Conservation (phyloP, 768 basidiomycete species). For the Mycena galopus region DNA sequence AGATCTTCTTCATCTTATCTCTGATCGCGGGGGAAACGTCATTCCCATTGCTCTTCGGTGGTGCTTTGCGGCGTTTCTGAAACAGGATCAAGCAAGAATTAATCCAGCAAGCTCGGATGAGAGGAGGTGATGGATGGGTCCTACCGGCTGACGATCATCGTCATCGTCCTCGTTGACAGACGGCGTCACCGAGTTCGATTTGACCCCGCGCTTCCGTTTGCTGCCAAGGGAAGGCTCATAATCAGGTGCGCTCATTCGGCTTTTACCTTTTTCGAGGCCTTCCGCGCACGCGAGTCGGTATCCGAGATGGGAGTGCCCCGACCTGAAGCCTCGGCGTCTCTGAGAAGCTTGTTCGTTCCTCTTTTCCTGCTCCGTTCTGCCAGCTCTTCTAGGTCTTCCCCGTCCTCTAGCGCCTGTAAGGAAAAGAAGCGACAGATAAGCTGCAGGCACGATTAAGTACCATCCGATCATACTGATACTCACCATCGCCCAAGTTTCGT, state of each 20-base stretch:
- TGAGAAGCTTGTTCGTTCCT: slow-evolving; percentile 66
- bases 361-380: slow-evolving; percentile 74
- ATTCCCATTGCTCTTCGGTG: slow-evolving; percentile 53
- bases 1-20: slow-evolving; percentile 88
- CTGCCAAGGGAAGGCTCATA: slow-evolving; percentile 63
- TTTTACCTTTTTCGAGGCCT: slow-evolving; percentile 76
- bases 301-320: slow-evolving; percentile 77
- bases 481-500: slow-evolving; percentile 94
- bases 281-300: slow-evolving; percentile 69
- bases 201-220: slow-evolving; percentile 84
- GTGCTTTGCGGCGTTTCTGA: slow-evolving; percentile 91
- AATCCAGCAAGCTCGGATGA: slow-evolving; percentile 13
- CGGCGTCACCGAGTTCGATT: slow-evolving; percentile 83
- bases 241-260: slow-evolving; percentile 55
- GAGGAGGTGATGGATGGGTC: slow-evolving; percentile 42
- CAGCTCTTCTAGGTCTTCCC: slow-evolving; percentile 83
- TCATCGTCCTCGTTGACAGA: slow-evolving; percentile 86
- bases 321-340: slow-evolving; percentile 64
- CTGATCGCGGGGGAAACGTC: slow-evolving; percentile 71
- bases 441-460: slow-evolving; percentile 9
- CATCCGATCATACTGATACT: slow-evolving; percentile 29
- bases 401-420: slow-evolving; percentile 81
- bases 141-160: slow-evolving; percentile 76
- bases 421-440: slow-evolving; percentile 17
- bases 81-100: slow-evolving; percentile 20